phyloP scores from a whole-genome alignment of 2,329 filamentous ascomycete genomes.

The Colletotrichum spaethianum region DNA sequence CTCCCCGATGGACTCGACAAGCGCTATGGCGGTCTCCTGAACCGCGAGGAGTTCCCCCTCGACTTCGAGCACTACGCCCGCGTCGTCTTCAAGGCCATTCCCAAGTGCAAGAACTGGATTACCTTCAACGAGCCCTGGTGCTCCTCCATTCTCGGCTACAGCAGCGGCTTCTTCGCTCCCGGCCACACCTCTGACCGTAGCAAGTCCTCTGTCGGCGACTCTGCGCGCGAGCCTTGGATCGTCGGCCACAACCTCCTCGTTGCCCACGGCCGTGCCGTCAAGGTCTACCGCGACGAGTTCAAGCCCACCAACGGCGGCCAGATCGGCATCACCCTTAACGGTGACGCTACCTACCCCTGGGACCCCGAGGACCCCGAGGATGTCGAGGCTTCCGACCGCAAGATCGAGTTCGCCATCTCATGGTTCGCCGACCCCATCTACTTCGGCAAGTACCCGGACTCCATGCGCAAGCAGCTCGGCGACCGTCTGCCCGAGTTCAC shows the following conservation, averaged over 20 bases:
- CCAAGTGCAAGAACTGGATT: slow-evolving; percentile 89
- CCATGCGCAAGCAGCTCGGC: slow-evolving; percentile 86
- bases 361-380: slow-evolving; percentile 82
- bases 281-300: slow-evolving; percentile 87
- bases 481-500: slow-evolving; percentile 83
- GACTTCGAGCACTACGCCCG: slow-evolving; percentile 87
- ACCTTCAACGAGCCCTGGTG: slow-evolving; percentile 95
- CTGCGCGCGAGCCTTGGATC: slow-evolving; percentile 83
- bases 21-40: slow-evolving; percentile 85
- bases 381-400: slow-evolving; percentile 82
- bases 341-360: slow-evolving; percentile 87
- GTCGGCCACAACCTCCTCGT: slow-evolving; percentile 86
- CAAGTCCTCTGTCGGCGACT: slow-evolving; percentile 80
- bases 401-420: slow-evolving; percentile 88
- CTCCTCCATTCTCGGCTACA: slow-evolving; percentile 85
- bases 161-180: slow-evolving; percentile 82
- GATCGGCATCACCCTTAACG: slow-evolving; percentile 91
- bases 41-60: slow-evolving; percentile 84
- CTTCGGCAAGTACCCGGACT: slow-evolving; percentile 85
- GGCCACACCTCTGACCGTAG: slow-evolving; percentile 84
- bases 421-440: slow-evolving; percentile 94
- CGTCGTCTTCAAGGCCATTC: slow-evolving; percentile 80
- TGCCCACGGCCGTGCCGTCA: slow-evolving; percentile 85
- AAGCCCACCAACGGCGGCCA: slow-evolving; percentile 79
- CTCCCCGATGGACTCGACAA: slow-evolving; percentile 83